phyloP scores from a whole-genome alignment of 805 yeast species.

The Schwanniomyces pseudopolymorphus region DNA sequence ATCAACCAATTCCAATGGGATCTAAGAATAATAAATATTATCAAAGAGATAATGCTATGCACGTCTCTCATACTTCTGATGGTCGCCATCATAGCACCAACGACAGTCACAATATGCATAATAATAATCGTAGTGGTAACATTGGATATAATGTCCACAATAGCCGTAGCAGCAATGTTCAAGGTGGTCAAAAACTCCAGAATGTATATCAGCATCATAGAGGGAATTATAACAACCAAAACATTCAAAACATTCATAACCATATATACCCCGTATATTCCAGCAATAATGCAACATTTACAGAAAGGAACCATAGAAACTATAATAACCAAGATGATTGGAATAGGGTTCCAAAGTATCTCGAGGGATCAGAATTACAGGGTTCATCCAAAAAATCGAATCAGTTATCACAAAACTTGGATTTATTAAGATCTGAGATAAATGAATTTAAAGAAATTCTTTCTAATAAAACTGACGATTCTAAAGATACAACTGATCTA shows the following conservation, averaged over 20 bases:
- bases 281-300: not conserved
- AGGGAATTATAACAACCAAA: not conserved
- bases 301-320: not conserved
- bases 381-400: constrained; percentile 20
- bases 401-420: constrained; percentile 41
- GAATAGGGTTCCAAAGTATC: not conserved
- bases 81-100: not conserved
- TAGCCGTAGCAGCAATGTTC: not conserved
- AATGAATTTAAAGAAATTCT: constrained; percentile 46
- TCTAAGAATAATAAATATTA: not conserved
- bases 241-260: not conserved
- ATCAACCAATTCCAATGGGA: constrained; percentile 2
- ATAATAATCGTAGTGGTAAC: not conserved
- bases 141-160: not conserved
- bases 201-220: not conserved
- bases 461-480: constrained; percentile 20
- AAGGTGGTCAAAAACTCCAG: not conserved
- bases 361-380: not conserved
- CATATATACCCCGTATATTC: not conserved
- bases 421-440: constrained; percentile 40
- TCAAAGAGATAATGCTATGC: not conserved
- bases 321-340: not conserved
- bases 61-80: not conserved
- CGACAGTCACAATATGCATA: not conserved
- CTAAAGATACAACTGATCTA: not conserved